Evolutionary conservation across 495 filamentous ascomycete genomes (phyloP).

Genomic region (Aspergillus leporis): DNA sequence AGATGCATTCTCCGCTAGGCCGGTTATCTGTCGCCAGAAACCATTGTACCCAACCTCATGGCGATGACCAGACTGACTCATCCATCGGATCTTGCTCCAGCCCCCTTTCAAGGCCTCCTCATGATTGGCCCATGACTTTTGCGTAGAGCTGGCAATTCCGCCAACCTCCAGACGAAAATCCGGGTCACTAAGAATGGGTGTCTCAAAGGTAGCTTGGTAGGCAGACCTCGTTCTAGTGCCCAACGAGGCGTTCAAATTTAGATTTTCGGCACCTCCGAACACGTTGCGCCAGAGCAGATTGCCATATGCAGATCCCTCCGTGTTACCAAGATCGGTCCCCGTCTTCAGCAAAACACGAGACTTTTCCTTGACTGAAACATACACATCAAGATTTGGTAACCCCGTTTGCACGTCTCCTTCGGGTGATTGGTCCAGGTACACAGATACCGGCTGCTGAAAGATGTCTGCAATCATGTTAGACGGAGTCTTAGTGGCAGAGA

Average conservation of each 20-base stretch:
- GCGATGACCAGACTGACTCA: constrained; percentile 57
- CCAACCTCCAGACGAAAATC: constrained; percentile 74
- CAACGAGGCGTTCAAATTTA: constrained; percentile 79
- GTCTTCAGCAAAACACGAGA: constrained; percentile 80
- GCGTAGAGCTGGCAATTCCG: constrained; percentile 73
- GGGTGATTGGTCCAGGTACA: constrained; percentile 73
- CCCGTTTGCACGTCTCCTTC: constrained; percentile 56
- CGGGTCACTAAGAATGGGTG: constrained; percentile 80
- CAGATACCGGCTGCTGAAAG: constrained; percentile 78
- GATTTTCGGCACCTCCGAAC: constrained; percentile 89
- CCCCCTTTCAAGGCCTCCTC: constrained; percentile 86
- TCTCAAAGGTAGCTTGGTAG: constrained; percentile 79
- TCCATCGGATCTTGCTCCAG: constrained; percentile 72
- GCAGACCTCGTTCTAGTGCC: constrained; percentile 88
- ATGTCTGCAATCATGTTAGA: constrained; percentile 59
- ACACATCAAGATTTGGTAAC: constrained; percentile 72
- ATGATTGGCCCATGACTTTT: constrained; percentile 89
- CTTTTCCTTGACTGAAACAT: constrained; percentile 74
- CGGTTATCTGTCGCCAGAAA: constrained; percentile 85
- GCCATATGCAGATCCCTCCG: constrained; percentile 88
- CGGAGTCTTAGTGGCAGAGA: constrained; percentile 1
- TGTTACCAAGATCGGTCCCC: constrained; percentile 87
- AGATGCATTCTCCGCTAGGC: constrained; percentile 70
- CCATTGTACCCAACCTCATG: constrained; percentile 79
- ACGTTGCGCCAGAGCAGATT: constrained; percentile 84